Evolutionary conservation across 345 rosid species (phyloP), one percentile per base, ranked within the genome.

Genomic region (Ceriops decandra): DNA sequence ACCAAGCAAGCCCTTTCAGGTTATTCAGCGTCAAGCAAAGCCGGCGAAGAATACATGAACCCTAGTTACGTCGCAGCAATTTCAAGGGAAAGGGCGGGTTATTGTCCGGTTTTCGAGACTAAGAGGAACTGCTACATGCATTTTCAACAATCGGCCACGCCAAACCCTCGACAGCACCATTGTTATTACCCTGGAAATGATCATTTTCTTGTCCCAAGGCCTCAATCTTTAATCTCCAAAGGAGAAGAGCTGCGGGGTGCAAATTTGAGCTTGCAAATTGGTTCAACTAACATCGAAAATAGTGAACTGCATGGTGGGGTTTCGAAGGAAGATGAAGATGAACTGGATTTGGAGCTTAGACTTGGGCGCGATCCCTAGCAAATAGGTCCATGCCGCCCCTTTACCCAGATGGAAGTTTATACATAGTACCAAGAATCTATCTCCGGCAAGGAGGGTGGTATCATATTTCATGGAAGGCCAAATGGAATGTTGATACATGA

Each of bases 301-400:
- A 60, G 68, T 56, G 63, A 66, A 65, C 52, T 66, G 19, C 73
- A 32, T 56, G 71, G 36, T 49, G 75, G 63, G 59, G 54, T 58
- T 52, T 70, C 61, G 7, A 72, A 80, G 28, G 85, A 79, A 33
- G 85, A 81, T 61, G 91, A 87, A 75, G 33, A 81, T 63, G 91
- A 87, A 75, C 24, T 88, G 27, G 93, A 92, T 82, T 85, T 90
- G 85, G 90, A 92, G 85, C 98, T 90, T 79, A 86, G 95, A 68
- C 96, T 90, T 52, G 95, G 96, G 63, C 78, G 82, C 61, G 71
- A 74, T 75, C 83, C 74, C 6, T 78, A 74, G 20, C 16, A 7
- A 24, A n/a, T 54, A 10, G 16, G 27, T 9, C 24, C 0, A 26
- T 22, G 58, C 58, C 58, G 0, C 16, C 49, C 17, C 4, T 3